phyloP scores from a whole-genome alignment of 345 rosid species.

The Litchi chinensis region DNA sequence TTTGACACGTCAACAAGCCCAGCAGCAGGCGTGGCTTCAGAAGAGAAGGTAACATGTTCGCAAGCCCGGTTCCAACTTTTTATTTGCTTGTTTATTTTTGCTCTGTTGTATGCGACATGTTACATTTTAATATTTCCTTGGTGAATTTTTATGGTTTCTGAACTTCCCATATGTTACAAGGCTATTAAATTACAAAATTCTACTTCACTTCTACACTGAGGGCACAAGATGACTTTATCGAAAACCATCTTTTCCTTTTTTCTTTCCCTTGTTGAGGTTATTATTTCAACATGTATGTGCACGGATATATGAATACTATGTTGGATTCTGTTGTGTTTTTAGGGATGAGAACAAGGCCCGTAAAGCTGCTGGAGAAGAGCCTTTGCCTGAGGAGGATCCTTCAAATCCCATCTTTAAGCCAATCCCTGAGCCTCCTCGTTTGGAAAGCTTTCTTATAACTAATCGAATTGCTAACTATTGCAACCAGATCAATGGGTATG shows the following conservation, averaged over 20 bases:
- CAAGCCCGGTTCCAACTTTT: background rate
- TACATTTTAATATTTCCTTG: background rate
- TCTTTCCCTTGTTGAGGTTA: background rate
- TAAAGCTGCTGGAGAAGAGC: slow-evolving; percentile 89
- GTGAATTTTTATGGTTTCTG: background rate
- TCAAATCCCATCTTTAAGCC: slow-evolving; percentile 90
- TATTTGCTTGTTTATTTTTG: background rate
- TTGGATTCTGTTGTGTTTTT: slow-evolving; percentile 21
- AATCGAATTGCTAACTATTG: slow-evolving; percentile 92
- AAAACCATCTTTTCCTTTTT: background rate
- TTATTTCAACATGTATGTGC: background rate
- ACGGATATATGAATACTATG: background rate
- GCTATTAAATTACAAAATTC: background rate
- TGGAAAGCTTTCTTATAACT: slow-evolving; percentile 94
- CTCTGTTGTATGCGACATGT: background rate
- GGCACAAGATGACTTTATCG: background rate
- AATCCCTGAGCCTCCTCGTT: slow-evolving; percentile 86
- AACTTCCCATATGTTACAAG: background rate
- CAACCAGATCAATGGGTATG: slow-evolving; percentile 97
- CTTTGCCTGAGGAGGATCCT: slow-evolving; percentile 97
- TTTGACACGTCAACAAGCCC: slow-evolving; percentile 92
- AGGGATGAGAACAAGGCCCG: slow-evolving; percentile 93
- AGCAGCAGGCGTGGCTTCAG: slow-evolving; percentile 99
- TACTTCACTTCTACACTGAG: background rate
- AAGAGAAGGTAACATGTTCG: slow-evolving; percentile 68